Evolutionary conservation across 2,329 filamentous ascomycete genomes (phyloP), one percentile per base, ranked within the genome.

Genomic region (Penicillium paneum): DNA sequence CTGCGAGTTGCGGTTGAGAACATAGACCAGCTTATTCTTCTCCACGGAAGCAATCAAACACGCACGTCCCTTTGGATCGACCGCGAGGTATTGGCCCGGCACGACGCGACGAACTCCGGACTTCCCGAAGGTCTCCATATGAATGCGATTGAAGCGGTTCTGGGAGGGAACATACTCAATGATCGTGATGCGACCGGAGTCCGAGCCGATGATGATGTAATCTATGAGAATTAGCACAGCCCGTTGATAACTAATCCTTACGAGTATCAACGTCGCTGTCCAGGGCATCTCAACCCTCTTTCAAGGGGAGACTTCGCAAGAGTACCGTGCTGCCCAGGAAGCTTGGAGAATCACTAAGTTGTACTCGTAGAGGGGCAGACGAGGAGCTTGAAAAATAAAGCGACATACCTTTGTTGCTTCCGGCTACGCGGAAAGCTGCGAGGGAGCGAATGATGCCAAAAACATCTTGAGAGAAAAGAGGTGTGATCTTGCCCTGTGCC

Each of bases 11-110:
- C 95, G 88, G 74, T 97, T 97, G 64, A 99, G 81, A 67, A 99
- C 93, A 76, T 99, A 99, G 64, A 99, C 94, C 53, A 99, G 88
- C 79, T 99, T 99, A 79, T 97, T 99, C 83, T 99, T 99, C 78
- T 99, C 95, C 52, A 93, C 83, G 5, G 92, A 93, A 10, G 94
- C 91, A 58, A 97, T 90, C 70, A 99, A 82, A 70, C 93, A 96
- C 52, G 95, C 95, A 77, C 94, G 86, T 52, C 94, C 94, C 74
- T 96, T 96, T 28, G 94, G 94, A 68, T 99, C 94, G 49, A 91
- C 90, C 7, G 93, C 94, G 28, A 99, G 83, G 69, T 97, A 99
- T 74, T 99, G 91, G 57, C 95, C 94, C 2, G 95, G 94, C 41
- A 99, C 85, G 35, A 97, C 93, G 66, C 94, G 87, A 54, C 95